Conservation (phyloP, 2,329 filamentous ascomycete genomes). For the Dactylella cylindrospora region DNA sequence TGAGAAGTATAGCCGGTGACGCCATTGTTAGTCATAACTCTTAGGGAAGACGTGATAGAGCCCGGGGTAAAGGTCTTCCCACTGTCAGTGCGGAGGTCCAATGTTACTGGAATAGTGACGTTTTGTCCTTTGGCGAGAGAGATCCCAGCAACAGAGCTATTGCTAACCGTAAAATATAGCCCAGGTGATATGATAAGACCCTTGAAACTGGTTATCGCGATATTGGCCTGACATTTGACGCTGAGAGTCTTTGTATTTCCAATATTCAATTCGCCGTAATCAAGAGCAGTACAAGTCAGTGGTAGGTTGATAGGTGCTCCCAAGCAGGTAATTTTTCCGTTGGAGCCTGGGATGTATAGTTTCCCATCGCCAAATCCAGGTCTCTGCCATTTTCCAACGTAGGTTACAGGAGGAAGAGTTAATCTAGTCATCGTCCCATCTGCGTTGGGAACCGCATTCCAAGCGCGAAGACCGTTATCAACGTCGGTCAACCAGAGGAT, state of each 20-base stretch:
- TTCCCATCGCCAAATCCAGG: slow-evolving; percentile 54
- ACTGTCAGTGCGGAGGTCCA: slow-evolving; percentile 10
- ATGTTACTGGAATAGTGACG: slow-evolving; percentile 53
- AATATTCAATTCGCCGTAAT: slow-evolving; percentile 53
- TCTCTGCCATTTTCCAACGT: slow-evolving; percentile 53
- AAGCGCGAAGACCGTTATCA: slow-evolving; percentile 53
- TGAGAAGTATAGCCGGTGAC: slow-evolving; percentile 52
- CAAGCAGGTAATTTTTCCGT: slow-evolving; percentile 33
- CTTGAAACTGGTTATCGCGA: slow-evolving; percentile 52
- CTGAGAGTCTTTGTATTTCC: slow-evolving; percentile 50
- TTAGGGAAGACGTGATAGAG: slow-evolving; percentile 27
- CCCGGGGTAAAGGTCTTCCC: slow-evolving; percentile 25
- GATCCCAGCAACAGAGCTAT: slow-evolving; percentile 52
- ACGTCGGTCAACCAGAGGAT: slow-evolving; percentile 55
- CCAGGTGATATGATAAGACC: slow-evolving; percentile 52
- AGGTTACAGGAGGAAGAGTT: slow-evolving; percentile 52
- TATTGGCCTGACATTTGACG: slow-evolving; percentile 54
- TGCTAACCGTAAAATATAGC: slow-evolving; percentile 52
- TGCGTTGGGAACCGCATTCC: slow-evolving; percentile 52
- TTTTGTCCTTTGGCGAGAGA: slow-evolving; percentile 51
- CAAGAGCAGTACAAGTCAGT: slow-evolving; percentile 53
- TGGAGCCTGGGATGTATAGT: slow-evolving; percentile 51
- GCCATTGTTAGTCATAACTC: slow-evolving; percentile 49
- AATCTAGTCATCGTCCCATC: slow-evolving; percentile 47
- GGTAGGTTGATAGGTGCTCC: slow-evolving; percentile 55